Base-by-base conservation (phyloP, 1,284 basidiomycete genomes). In the Prillingera fragicola region DNA sequence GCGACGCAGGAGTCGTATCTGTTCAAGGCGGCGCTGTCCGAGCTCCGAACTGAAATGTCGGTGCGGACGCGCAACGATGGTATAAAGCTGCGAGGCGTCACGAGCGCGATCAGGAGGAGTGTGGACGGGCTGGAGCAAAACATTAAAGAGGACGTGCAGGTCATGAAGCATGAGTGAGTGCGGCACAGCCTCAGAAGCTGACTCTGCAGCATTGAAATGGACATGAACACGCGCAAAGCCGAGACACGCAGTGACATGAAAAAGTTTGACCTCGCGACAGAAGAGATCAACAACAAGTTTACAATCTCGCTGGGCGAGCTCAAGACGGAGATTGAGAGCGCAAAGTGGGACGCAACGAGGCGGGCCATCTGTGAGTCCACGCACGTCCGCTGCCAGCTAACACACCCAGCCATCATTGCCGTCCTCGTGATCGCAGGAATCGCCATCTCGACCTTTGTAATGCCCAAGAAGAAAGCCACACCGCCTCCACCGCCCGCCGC, bases 71-170 rank as follows among this genome's bases (percentile, higher is more conserved):
- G 87, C 44, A 94, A 89, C 60, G 92, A 95, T 62, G 84, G 81
- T 14, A 80, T 89, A 14, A 77, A 85, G 5, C 78, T 97, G 52
- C 79, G 83, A 18, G 78, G 87, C 2, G 77, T 86, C 40, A 83
- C 84, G 2, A 75, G 81, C 12, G 80, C 84, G 1, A 77, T 96
- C 14, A 80, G 91, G 52, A 77, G 90, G 51, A 95, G 98, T 43
- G 83, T 94, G 10, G 94, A 99, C 63, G 75, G 78, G 4, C 71
- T 97, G 24, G 82, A 85, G 58, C 83, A 87, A 41, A 91, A 87
- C 71, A 86, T 98, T 81, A 94, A 94, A 70, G 90, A 96, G 68
- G 89, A 95, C 60, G 74, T 98, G 32, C 81, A 79, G 19, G 84
- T 80, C 27, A 74, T 99, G 60, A 91, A 90, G 71, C 52, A 54